Percentiles rank a stretch among this genome's conserved stretches.
phyloP scores from a whole-genome alignment of 352 stramenopile genomes.

The Phytophthora pluvialis region DNA sequence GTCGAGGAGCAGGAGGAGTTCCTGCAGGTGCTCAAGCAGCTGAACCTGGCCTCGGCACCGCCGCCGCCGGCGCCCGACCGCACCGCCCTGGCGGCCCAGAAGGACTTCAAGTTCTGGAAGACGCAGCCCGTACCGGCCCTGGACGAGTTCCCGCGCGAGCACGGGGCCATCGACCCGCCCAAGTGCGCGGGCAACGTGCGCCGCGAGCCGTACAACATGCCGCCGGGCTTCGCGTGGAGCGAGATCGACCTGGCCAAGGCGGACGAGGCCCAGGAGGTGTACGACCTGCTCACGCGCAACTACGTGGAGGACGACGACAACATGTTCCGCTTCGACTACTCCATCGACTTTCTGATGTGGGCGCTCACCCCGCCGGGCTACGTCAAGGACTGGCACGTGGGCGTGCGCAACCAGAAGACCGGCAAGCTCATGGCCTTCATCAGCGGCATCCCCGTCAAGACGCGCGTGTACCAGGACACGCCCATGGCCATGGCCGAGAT shows the following conservation, averaged over 20 bases:
- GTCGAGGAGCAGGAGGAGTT: slow-evolving; percentile 81
- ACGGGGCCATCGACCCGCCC: slow-evolving; percentile 93
- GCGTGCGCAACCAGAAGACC: slow-evolving; percentile 92
- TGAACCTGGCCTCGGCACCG: slow-evolving; percentile 48
- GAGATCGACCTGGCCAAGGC: slow-evolving; percentile 92
- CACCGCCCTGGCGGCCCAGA: slow-evolving; percentile 29
- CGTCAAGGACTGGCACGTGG: slow-evolving; percentile 95
- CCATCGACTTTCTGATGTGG: slow-evolving; percentile 89
- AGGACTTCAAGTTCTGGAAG: slow-evolving; percentile 94
- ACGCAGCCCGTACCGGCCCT: slow-evolving; percentile 89
- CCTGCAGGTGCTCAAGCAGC: slow-evolving; percentile 68
- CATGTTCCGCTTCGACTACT: slow-evolving; percentile 97
- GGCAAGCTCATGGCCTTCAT: slow-evolving; percentile 98
- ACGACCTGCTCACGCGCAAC: slow-evolving; percentile 97
- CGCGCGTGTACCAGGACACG: slow-evolving; percentile 65
- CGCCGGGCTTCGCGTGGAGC: slow-evolving; percentile 95
- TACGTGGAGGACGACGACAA: slow-evolving; percentile 99
- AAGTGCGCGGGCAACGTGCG: slow-evolving; percentile 93
- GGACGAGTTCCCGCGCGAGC: slow-evolving; percentile 71
- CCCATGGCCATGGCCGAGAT: slow-evolving; percentile 94
- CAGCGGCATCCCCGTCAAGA: slow-evolving; percentile 93
- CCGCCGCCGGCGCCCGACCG: slow-evolving; percentile 19
- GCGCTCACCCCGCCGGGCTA: slow-evolving; percentile 96
- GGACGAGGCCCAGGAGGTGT: slow-evolving; percentile 92
- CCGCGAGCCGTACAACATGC: slow-evolving; percentile 96